Base-by-base conservation (phyloP, 2,329 filamentous ascomycete species). In the Arachnopeziza araneosa region DNA sequence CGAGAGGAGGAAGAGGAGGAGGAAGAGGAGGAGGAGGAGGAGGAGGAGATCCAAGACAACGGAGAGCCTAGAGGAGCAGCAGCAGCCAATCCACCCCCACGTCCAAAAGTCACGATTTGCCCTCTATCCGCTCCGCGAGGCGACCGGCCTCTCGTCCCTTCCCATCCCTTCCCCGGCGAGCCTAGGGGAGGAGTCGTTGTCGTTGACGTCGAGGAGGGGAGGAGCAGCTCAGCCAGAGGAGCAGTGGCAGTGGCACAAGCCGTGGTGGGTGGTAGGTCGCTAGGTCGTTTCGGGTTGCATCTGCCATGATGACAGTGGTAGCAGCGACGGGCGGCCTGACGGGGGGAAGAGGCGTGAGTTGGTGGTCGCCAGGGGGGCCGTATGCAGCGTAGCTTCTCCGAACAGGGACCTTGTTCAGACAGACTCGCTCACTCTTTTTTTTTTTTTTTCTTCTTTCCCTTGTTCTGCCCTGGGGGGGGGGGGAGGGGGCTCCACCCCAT, bases 401-500 rank as follows among this genome's bases (percentile, higher is more conserved):
- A 52, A 36, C 44, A 63, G 49, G 26, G n/a, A n/a, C 26, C 26
- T 9, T 30, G 26, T 30, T 30, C 26, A 30, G 26, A 30, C 26
- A n/a, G n/a, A n/a, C n/a, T n/a, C n/a, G n/a, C n/a, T n/a, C n/a
- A n/a, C n/a, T n/a, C n/a, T n/a, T n/a, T n/a, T n/a, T n/a, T n/a
- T n/a, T n/a, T n/a, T n/a, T n/a, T n/a, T 30, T 9, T 4, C 9
- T 30, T 9, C 26, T 9, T 30, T 30, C 36, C 36, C 36, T 44
- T 44, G 36, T 19, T 44, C 12, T 44, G 36, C 36, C 36, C 36
- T 44, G 4, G 36, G n/a, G n/a, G n/a, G n/a, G n/a, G n/a, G n/a
- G n/a, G n/a, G n/a, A n/a, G n/a, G n/a, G n/a, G 44, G 23, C 24
- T 24, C 52, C 57, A 54, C 56, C 60, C n/a, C 58, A 66, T 64